phyloP scores from a whole-genome alignment of 257 asterid genomes.

The Nicotiana noctiflora region DNA sequence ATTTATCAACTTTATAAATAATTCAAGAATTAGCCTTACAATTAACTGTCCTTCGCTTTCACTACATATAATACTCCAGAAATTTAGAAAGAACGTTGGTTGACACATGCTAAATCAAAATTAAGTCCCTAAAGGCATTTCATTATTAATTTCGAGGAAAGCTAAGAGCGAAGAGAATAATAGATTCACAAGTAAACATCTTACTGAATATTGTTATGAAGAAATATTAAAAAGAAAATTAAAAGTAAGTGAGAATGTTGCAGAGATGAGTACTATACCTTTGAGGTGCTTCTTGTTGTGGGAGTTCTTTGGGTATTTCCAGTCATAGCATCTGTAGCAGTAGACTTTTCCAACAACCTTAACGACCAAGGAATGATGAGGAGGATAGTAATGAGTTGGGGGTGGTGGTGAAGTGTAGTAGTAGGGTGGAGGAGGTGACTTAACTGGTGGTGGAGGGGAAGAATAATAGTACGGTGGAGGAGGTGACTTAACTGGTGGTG shows the following conservation, averaged over 20 bases:
- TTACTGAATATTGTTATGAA: background rate
- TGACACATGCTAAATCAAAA: background rate
- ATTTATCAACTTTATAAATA: background rate
- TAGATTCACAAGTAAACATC: background rate
- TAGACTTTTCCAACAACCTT: slow-evolving; percentile 75
- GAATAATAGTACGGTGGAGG: too few relatives aligned
- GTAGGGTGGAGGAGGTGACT: slow-evolving; percentile 27
- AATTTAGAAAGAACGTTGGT: background rate
- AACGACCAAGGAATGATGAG: slow-evolving; percentile 38
- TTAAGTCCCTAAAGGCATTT: background rate
- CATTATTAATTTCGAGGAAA: background rate
- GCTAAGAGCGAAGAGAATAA: background rate
- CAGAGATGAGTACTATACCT: slow-evolving; percentile 30
- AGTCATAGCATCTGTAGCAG: slow-evolving; percentile 59
- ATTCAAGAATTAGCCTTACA: background rate
- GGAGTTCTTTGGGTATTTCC: slow-evolving; percentile 52
- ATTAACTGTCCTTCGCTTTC: background rate
- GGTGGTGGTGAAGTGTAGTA: slow-evolving; percentile 32
- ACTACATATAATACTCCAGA: background rate
- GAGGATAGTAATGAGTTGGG: slow-evolving; percentile 28
- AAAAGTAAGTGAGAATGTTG: background rate
- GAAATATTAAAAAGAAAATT: background rate
- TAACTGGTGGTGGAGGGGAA: too few relatives aligned
- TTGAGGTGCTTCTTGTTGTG: slow-evolving; percentile 67
- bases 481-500: too few relatives aligned